Evolutionary conservation across 1,284 basidiomycete species (phyloP).

Genomic region (Ganoderma boninense): DNA sequence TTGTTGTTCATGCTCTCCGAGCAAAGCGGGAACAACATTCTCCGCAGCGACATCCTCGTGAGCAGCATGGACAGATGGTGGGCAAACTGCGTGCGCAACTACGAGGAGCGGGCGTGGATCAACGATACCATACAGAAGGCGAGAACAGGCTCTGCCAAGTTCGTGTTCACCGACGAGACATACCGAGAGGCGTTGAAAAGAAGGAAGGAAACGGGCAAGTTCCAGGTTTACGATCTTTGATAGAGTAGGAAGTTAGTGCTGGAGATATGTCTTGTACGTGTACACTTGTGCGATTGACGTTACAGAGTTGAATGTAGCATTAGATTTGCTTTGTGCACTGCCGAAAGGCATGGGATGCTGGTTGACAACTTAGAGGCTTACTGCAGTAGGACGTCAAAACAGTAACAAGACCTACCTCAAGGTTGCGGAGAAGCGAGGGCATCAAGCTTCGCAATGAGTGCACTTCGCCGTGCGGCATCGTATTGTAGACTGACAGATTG

Average conservation of each 20-base stretch:
- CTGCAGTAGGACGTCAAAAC: not conserved
- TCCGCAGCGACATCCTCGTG: conserved; percentile 57
- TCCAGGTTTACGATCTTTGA: conserved; percentile 24
- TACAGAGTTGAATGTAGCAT: not conserved
- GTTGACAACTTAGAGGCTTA: not conserved
- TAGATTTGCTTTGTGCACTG: not conserved
- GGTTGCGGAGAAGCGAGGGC: conserved; percentile 38
- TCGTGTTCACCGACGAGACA: conserved; percentile 62
- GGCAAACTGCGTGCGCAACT: conserved; percentile 75
- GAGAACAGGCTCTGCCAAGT: conserved; percentile 46
- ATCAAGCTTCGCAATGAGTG: conserved; percentile 57
- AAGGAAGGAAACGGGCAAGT: conserved; percentile 45
- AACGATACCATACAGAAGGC: conserved; percentile 56
- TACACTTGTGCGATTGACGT: not conserved
- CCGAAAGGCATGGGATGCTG: not conserved
- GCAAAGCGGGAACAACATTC: conserved; percentile 65
- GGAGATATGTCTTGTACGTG: not conserved
- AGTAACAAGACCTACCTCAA: not conserved
- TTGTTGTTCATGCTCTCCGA: conserved; percentile 75
- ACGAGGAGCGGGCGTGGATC: conserved; percentile 65
- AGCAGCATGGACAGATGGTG: conserved; percentile 82
- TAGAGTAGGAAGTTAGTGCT: not conserved
- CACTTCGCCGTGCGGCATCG: conserved; percentile 52
- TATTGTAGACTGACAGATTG: conserved; percentile 59
- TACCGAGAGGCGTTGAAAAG: conserved; percentile 58